Base-by-base conservation (phyloP, 805 yeast genomes). In the Teunomyces kruisii region DNA sequence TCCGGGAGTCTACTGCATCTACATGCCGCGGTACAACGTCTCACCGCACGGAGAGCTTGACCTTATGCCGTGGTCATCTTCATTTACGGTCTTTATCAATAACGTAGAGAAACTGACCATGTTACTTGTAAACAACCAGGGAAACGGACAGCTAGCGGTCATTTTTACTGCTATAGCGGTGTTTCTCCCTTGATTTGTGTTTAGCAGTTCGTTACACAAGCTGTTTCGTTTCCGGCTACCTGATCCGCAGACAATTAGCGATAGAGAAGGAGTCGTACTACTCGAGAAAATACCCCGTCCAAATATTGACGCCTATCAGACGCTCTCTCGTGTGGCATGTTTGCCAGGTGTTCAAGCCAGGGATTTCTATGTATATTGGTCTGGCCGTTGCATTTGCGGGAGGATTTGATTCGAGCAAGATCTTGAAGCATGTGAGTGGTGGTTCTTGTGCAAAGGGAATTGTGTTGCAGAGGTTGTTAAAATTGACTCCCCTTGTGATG, bases 1-100 rank as follows among this genome's bases (percentile, higher is more conserved):
- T 9, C 39, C 42, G 2, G 50, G 52, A 9, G 46, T 39, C 26
- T 49, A 49, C 48, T 49, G 52, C 39, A 38, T 49, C 40, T 49
- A 49, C 40, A 14, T 46, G 28, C 52, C 52, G 5, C 32, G 46
- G 8, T 46, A 44, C 41, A 13, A 35, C 31, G 16, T 31, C 41
- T 30, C 24, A 17, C 17, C 31, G 24, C 26, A 26, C 10, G 19
- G 16, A 3, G 27, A 27, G 6, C 14, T 32, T 16, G 13, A 15
- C 13, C 27, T 39, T 19, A 32, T 32, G 32, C 49, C 49, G 1
- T 32, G 39, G 16, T 26, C 37, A 2, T 49, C 29, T 32, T 17
- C 17, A 1, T 44, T 39, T 9, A 12, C 28, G 6, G 42, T 49
- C 14, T 14, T 28, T 14, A 39, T 49, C 9, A n/a, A 14, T 9